Conservation (phyloP, 2,329 filamentous ascomycete genomes). For the Helminthosporium solani region DNA sequence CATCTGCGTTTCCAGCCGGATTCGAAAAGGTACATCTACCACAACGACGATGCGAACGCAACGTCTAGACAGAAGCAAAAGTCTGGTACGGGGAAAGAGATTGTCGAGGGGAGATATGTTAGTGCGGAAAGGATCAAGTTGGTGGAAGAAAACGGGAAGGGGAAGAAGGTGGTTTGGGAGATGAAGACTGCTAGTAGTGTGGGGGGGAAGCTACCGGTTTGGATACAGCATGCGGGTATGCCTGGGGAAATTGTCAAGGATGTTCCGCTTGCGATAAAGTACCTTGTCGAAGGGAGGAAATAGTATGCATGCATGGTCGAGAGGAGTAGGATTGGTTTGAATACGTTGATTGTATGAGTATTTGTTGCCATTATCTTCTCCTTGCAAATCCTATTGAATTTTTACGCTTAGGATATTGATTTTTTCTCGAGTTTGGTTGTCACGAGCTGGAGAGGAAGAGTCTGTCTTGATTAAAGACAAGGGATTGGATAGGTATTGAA, state of each 20-base stretch:
- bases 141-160: neutral
- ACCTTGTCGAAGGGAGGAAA: constrained; percentile 15
- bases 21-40: constrained; percentile 6
- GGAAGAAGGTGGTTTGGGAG: constrained; percentile 55
- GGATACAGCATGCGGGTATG: constrained; percentile 64
- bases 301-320: no score
- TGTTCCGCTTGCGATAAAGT: constrained; percentile 18
- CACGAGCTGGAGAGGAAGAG: no score
- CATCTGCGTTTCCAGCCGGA: constrained; percentile 2
- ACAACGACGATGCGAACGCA: constrained; percentile 5
- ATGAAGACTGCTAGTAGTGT: constrained; percentile 78
- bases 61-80: constrained; percentile 15
- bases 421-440: no score
- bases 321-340: no score
- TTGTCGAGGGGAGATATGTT: constrained; percentile 62
- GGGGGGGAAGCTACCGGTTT: constrained; percentile 64
- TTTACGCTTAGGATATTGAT: no score
- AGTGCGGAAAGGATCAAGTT: constrained; percentile 61
- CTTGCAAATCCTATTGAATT: no score
- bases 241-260: constrained; percentile 40
- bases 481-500: no score
- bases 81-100: constrained; percentile 47
- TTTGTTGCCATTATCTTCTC: no score
- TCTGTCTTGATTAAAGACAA: no score
- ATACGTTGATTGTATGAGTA: no score